Evolutionary conservation across 148 eudicot genomes (phyloP).

Genomic region (Rhododendron griersonianum): DNA sequence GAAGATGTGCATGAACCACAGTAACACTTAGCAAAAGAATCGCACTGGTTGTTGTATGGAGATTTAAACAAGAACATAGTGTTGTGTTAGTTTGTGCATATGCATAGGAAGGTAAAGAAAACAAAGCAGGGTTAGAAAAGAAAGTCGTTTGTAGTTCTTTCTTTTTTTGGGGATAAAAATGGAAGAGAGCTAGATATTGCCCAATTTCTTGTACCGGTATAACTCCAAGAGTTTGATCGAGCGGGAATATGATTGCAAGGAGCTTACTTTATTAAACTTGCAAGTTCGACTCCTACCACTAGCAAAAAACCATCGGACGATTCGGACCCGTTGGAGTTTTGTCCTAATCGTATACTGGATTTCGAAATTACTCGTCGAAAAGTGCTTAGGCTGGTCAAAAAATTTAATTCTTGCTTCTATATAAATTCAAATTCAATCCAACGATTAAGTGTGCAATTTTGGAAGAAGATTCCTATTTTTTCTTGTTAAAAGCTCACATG

Average conservation of each 20-base stretch:
- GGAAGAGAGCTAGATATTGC: background rate
- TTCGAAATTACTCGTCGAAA: background rate
- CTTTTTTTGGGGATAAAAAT: background rate
- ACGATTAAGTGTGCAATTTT: no score
- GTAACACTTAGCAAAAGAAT: background rate
- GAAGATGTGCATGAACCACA: background rate
- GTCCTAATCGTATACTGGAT: background rate
- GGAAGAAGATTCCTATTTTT: no score
- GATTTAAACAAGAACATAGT: conserved; percentile 18
- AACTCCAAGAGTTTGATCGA: background rate
- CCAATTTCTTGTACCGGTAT: background rate
- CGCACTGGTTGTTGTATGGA: conserved; percentile 20
- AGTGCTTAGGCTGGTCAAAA: background rate
- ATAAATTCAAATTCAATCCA: background rate
- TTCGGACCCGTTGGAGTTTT: background rate
- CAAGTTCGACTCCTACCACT: background rate
- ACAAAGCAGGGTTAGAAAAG: background rate
- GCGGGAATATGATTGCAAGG: background rate
- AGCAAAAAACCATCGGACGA: no score
- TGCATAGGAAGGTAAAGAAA: background rate
- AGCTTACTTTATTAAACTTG: no score
- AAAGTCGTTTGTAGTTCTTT: background rate
- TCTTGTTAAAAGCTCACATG: no score
- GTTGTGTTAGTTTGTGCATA: background rate
- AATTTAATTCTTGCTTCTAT: background rate